Evolutionary conservation across 106 monocot genomes (phyloP), one percentile per base, ranked within the genome.

Genomic region (Triglochin maritima): DNA sequence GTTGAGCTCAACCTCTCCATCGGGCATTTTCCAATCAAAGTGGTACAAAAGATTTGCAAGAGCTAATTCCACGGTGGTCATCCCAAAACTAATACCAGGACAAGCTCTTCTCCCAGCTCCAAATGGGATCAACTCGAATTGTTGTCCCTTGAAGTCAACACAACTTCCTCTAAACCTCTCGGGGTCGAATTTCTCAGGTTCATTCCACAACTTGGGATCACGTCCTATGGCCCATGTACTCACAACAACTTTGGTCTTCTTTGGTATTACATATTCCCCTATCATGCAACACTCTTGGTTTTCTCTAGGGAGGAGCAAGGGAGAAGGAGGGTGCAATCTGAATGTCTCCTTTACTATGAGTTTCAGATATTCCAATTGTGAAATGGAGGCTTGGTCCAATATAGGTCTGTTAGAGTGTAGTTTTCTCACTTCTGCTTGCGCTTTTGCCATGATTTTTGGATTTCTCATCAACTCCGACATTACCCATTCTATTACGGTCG

Each of bases 311-410:
- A 61, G 9, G 17, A 61, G 42, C 0, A 54, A 13, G 0, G 61
- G 61, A 44, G 16, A 4, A 15, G 41, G 61, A 9, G 61, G 42
- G 17, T 61, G 61, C 16, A 61, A 61, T 61, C 41, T 43, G 61
- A 61, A 43, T 9, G 61, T 61, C 17, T 61, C 61, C 17, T 61
- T 61, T 13, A 61, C 17, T 4, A 61, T 17, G 9, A 61, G 61
- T 1, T 61, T 61, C 43, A 29, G 29, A 17, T 44, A 61, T 16
- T 7, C 10, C 43, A 61, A 16, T 17, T 29, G 3, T 4, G 61
- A 5, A 5, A 61, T 42, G 15, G 17, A 8, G 3, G 17, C 8
- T 14, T 60, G 14, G 8, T 60, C 60, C 60, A 60, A 3, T 8
- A 14, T 60, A 16, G 17, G 15, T 13, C 9, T 17, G 8, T 60